A percentile compares a stretch with the other conserved stretches of the same genome.
These are phyloP conservation scores for Alternaria infectoria DNA, from an alignment of 2,329 filamentous ascomycete species.

Conservation along the genomic window DNA sequence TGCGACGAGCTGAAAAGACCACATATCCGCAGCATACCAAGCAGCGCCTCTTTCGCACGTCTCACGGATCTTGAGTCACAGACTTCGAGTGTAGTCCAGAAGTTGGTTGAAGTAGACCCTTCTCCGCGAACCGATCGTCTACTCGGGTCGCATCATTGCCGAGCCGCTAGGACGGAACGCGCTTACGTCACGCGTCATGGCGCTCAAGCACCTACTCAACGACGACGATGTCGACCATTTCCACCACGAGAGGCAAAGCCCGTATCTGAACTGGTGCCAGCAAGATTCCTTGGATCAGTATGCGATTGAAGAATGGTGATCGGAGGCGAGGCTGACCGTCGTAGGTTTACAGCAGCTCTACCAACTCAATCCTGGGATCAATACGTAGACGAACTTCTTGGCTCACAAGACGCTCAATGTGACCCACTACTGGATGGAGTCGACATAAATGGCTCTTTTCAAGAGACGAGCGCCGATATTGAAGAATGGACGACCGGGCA, in stretches of 20 bases:
- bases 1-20: neutral
- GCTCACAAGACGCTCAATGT: neutral
- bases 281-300: conserved; percentile 17
- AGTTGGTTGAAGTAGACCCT: too few species aligned
- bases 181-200: neutral
- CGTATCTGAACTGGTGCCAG: neutral
- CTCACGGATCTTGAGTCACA: too few species aligned
- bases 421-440: neutral
- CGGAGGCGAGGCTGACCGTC: neutral
- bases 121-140: too few species aligned
- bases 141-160: neutral
- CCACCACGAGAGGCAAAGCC: neutral
- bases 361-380: conserved; percentile 21
- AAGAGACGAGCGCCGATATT: conserved; percentile 19
- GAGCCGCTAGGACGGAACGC: neutral
- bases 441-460: conserved; percentile 3
- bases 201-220: neutral
- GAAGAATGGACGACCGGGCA: conserved; percentile 22
- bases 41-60: neutral
- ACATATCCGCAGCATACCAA: neutral
- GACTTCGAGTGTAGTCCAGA: too few species aligned
- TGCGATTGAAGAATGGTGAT: neutral
- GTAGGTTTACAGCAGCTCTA: conserved; percentile 15
- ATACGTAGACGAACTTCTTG: conserved; percentile 16
- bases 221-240: neutral